Base-by-base conservation (phyloP, 2,329 filamentous ascomycete genomes). In the Phoma sp. region DNA sequence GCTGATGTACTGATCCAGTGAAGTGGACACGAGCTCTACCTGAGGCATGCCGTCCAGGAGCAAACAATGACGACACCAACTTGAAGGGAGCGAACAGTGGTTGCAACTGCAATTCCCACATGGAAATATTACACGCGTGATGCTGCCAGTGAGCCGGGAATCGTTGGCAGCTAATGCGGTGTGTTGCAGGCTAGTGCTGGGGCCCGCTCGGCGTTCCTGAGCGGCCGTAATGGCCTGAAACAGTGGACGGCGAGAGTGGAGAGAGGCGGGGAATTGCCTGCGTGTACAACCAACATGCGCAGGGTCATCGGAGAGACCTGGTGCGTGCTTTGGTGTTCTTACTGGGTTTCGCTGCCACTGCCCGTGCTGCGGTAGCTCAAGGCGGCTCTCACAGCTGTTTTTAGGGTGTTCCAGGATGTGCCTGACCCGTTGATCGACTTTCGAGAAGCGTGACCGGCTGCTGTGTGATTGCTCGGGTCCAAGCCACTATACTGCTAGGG, bases 201-300 rank as follows among this genome's bases (percentile, higher is more conserved):
- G 47, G 42, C 56, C 57, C 52, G 47, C 43, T 38, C 53, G 45
- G 37, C 60, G 61, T 60, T 40, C 56, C 50, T 62, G 47, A 48
- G 54, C 38, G 39, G 39, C 45, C 28, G 36, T 53, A 46, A 52
- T 53, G 51, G 58, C 57, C 59, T 68, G 67, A 70, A 70, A 67
- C 65, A 54, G 57, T 59, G 59, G 64, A 57, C 53, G 56, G 55
- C 53, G 51, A 53, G 53, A 55, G 56, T 56, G 59, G 55, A 57
- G 42, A 57, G 50, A 57, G 62, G 62, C 56, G 60, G 53, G 58
- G 56, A 55, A 30, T 40, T 42, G 36, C 42, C 20, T 37, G 32
- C 42, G 37, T 52, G 63, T 56, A 54, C 50, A 29, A 61, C 62
- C 51, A 61, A 57, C 46, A 55, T 42, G 50, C 57, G 51, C 38